Evolutionary conservation across 1,284 basidiomycete genomes (phyloP), one percentile per base, ranked within the genome.

Genomic region (Heterobasidion parviporum): DNA sequence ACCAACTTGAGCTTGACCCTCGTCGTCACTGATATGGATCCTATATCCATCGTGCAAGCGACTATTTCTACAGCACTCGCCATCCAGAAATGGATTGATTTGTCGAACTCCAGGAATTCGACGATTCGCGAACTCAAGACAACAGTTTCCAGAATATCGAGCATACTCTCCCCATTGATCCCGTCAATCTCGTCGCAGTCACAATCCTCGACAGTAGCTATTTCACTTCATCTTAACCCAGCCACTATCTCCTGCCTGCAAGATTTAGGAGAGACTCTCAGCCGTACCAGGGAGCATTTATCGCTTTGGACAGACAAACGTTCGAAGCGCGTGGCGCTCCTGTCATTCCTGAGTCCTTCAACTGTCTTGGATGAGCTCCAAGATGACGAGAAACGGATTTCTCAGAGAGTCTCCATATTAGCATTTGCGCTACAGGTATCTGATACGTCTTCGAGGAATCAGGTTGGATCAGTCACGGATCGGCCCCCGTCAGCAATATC

Each of bases 191-290:
- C 38, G 3, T 41, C 38, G 4, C 10, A 41, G 38, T 12, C 38
- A 12, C 38, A 12, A 41, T 7, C 38, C 38, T 41, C 38, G 38
- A 12, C n/a, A 4, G 38, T 41, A 10, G 38, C 8, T 41, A 15
- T n/a, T 12, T 10, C 38, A 1, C 12, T 18, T 16, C 52, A 15
- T 35, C 49, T 46, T 48, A 34, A 51, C 33, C 33, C 36, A n/a
- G 46, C 18, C 9, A 41, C 56, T 18, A n/a, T 54, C 7, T 35
- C 41, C 33, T 56, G 55, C 44, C 52, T 59, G 6, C 50, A 48
- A 20, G 57, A 54, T 48, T 53, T 56, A 16, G 54, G 55, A 16
- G 57, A 59, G 47, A 50, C 41, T 41, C 52, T 59, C 12, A 34
- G 50, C 16, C 41, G 18, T n/a, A 50, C 51, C 7, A 43, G 47